Evolutionary conservation across 129 eudicot genomes (phyloP).

Genomic region (Lactuca sativa): DNA sequence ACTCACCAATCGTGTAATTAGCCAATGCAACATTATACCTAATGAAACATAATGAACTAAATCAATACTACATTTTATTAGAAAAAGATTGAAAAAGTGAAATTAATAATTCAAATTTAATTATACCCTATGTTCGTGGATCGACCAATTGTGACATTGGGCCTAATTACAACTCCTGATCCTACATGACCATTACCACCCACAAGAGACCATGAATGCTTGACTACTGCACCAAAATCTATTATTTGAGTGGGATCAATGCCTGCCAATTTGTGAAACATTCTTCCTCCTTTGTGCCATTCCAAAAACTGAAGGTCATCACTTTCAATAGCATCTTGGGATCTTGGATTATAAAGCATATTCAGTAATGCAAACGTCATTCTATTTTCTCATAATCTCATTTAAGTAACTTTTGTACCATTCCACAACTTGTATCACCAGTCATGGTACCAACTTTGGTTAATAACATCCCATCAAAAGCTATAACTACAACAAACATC

Average conservation of each 20-base stretch:
- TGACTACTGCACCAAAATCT: constrained; percentile 58
- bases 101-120: background rate
- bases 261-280: too few relatives aligned
- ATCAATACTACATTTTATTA: background rate
- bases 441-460: too few relatives aligned
- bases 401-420: too few relatives aligned
- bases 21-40: constrained; percentile 86
- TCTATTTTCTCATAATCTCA: too few relatives aligned
- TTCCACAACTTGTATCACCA: too few relatives aligned
- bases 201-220: constrained; percentile 56
- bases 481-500: too few relatives aligned
- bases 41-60: constrained; percentile 10
- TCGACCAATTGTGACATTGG: constrained; percentile 65
- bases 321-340: constrained; percentile 39
- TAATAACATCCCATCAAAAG: too few relatives aligned
- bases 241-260: constrained; percentile 36
- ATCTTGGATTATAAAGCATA: background rate
- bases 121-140: constrained; percentile 83
- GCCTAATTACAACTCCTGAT: constrained; percentile 78
- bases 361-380: constrained; percentile 14
- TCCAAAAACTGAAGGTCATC: constrained; percentile 38
- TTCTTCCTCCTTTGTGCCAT: constrained; percentile 79
- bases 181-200: constrained; percentile 64
- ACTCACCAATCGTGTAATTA: constrained; percentile 84
- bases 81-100: background rate